phyloP scores from a whole-genome alignment of 768 basidiomycete genomes.

The Lyophyllum shimeji region DNA sequence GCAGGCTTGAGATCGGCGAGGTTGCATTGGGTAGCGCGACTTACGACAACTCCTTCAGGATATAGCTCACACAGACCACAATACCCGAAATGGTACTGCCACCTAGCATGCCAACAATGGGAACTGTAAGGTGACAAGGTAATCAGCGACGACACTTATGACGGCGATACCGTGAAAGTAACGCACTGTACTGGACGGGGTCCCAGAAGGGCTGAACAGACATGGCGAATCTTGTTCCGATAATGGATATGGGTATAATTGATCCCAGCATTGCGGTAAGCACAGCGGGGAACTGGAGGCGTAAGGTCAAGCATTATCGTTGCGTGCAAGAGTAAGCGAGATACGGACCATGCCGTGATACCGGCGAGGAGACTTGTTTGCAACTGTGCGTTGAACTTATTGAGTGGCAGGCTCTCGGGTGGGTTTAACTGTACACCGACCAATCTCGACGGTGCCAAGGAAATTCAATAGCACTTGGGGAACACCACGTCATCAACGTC shows the following conservation, averaged over 20 bases:
- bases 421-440: constrained; percentile 36
- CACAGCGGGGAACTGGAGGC: constrained; percentile 61
- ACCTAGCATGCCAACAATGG: constrained; percentile 84
- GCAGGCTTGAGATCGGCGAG: background rate
- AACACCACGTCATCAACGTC: background rate
- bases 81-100: constrained; percentile 78
- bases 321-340: background rate
- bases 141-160: constrained; percentile 1
- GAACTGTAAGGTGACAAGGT: constrained; percentile 44
- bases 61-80: constrained; percentile 64
- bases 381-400: constrained; percentile 40
- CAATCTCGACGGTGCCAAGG: constrained; percentile 76
- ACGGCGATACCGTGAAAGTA: background rate
- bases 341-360: constrained; percentile 69
- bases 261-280: constrained; percentile 70
- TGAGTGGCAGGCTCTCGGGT: background rate
- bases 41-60: constrained; percentile 77
- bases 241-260: constrained; percentile 75
- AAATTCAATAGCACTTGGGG: constrained; percentile 66
- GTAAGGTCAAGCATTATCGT: background rate
- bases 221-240: constrained; percentile 79
- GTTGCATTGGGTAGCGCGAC: constrained; percentile 19
- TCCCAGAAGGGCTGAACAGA: constrained; percentile 77
- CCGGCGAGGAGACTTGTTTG: constrained; percentile 76
- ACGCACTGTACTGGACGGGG: constrained; percentile 76